Evolutionary conservation across 257 asterid genomes (phyloP).

Genomic region (Eucommia ulmoides): DNA sequence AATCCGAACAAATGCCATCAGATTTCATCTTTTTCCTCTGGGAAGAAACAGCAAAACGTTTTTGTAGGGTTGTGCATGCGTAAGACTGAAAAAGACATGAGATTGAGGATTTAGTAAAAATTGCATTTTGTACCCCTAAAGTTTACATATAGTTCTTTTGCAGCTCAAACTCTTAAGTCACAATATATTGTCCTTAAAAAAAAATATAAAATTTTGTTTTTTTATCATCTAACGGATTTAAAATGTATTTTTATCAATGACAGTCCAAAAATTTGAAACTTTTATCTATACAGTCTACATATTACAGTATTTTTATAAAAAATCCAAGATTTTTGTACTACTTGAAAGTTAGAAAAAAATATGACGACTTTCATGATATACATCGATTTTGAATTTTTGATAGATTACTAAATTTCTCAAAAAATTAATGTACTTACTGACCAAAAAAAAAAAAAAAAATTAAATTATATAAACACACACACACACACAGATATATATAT

Average conservation of each 20-base stretch:
- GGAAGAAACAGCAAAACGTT: conserved; percentile 43
- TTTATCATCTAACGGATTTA: neutral
- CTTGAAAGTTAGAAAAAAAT: too few relatives aligned
- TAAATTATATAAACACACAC: conserved; percentile 3
- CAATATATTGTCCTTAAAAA: neutral
- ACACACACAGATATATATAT: neutral
- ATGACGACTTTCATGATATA: too few relatives aligned
- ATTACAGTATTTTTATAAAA: too few relatives aligned
- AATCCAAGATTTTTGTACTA: too few relatives aligned
- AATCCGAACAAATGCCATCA: conserved; percentile 76
- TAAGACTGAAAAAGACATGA: conserved; percentile 52
- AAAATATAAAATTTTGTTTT: neutral
- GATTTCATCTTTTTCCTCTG: conserved; percentile 53
- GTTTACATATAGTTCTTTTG: too few relatives aligned
- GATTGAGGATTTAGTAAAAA: conserved; percentile 43
- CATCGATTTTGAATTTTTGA: too few relatives aligned
- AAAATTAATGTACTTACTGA: too few relatives aligned
- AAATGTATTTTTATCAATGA: neutral
- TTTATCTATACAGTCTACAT: too few relatives aligned
- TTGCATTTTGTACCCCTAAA: too few relatives aligned
- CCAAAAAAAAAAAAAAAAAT: conserved; percentile 3
- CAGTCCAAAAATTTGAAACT: neutral
- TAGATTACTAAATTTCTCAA: too few relatives aligned
- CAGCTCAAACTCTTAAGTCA: conserved; percentile 6
- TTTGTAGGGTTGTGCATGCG: conserved; percentile 69